phyloP scores from a whole-genome alignment of 1,284 basidiomycete genomes.

The Neonothopanus nambi region DNA sequence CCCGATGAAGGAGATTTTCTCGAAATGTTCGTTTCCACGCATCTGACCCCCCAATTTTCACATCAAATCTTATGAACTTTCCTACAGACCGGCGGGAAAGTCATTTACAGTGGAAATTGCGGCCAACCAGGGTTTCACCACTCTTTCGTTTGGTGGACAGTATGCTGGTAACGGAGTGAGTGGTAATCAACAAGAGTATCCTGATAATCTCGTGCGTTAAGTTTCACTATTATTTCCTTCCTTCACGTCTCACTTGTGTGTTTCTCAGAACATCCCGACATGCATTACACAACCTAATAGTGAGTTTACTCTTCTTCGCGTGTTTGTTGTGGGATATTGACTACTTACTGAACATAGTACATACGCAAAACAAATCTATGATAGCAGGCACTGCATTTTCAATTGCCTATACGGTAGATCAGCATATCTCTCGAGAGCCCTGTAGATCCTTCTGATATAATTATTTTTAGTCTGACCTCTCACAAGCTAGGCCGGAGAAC shows the following conservation, averaged over 20 bases:
- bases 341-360: not conserved
- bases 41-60: not conserved
- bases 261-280: slow-evolving; percentile 23
- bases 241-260: slow-evolving; percentile 25
- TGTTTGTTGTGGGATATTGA: not conserved
- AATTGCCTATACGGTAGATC: slow-evolving; percentile 40
- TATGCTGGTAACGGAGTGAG: slow-evolving; percentile 16
- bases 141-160: slow-evolving; percentile 16
- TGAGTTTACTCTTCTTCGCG: not conserved
- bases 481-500: slow-evolving; percentile 27
- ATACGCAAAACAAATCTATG: slow-evolving; percentile 39
- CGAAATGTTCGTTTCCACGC: slow-evolving; percentile 38
- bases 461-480: slow-evolving; percentile 35
- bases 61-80: not conserved
- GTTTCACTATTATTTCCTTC: not conserved
- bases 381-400: slow-evolving; percentile 48
- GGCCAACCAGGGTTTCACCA: slow-evolving; percentile 19
- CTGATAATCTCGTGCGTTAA: slow-evolving; percentile 17
- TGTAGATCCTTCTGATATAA: not conserved
- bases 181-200: slow-evolving; percentile 10
- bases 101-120: slow-evolving; percentile 22
- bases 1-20: slow-evolving; percentile 43
- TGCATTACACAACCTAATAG: slow-evolving; percentile 13
- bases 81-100: slow-evolving; percentile 42
- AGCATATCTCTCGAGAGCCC: not conserved